A percentile compares a stretch with the other conserved stretches of the same genome.
Evolutionary conservation across 2,329 filamentous ascomycete species (phyloP).

Genomic region (Hypomyces perniciosus): DNA sequence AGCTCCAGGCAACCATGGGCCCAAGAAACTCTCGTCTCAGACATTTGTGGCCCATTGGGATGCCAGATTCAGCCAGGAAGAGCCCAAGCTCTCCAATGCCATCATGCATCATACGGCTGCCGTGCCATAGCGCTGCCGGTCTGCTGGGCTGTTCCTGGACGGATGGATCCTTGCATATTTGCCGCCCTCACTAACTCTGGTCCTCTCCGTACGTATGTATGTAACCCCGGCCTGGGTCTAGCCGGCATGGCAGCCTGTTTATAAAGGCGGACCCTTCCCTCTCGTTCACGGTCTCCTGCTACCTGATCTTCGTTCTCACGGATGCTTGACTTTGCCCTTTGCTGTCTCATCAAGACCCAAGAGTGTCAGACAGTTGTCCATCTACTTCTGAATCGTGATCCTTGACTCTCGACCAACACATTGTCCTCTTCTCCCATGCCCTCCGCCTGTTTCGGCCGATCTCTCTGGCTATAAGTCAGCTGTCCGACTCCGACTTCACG

Average conservation of each 20-base stretch:
- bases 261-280: slow-evolving; percentile 7
- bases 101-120: no score
- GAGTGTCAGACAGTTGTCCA: not conserved
- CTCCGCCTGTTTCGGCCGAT: not conserved
- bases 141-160: slow-evolving; percentile 11
- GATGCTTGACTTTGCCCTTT: not conserved
- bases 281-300: not conserved
- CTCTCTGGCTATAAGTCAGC: not conserved
- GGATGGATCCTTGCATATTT: slow-evolving; percentile 7
- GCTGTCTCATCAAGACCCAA: not conserved
- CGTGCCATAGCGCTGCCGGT: not conserved
- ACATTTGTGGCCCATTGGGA: not conserved
- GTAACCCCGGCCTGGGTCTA: not conserved
- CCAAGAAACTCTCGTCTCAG: slow-evolving; percentile 25
- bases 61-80: not conserved
- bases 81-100: not conserved
- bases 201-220: not conserved
- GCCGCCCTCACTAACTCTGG: not conserved
- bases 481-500: not conserved
- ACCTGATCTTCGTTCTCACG: not conserved
- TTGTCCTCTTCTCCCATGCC: not conserved
- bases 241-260: slow-evolving; percentile 8
- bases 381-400: not conserved
- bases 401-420: not conserved
- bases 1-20: slow-evolving; percentile 29